Conservation (phyloP, 2,329 filamentous ascomycete genomes). For the Claviceps monticola region DNA sequence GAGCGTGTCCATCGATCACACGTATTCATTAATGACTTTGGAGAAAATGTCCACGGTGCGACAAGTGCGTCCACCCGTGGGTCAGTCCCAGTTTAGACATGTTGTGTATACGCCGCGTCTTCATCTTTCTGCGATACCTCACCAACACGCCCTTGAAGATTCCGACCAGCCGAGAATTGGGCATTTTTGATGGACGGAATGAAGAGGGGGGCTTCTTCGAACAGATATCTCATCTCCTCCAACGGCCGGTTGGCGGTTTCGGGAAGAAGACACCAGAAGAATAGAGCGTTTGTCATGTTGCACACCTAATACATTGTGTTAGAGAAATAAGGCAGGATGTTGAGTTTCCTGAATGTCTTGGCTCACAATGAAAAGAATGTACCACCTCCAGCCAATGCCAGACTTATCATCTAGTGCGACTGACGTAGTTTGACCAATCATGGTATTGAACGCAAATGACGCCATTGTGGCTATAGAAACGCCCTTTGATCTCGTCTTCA, state of each 20-base stretch:
- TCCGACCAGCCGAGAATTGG: neutral
- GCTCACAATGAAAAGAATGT: neutral
- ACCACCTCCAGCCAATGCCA: neutral
- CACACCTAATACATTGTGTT: neutral
- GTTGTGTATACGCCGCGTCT: neutral
- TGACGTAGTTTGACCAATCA: neutral
- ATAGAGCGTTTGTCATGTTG: neutral
- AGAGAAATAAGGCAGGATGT: neutral
- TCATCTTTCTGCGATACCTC: neutral
- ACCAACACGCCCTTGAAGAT: neutral
- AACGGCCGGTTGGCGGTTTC: neutral
- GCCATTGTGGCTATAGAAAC: neutral
- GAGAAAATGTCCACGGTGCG: too few relatives aligned
- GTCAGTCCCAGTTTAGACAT: neutral
- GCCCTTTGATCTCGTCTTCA: neutral
- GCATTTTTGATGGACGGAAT: neutral
- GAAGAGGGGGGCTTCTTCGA: neutral
- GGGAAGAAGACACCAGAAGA: neutral
- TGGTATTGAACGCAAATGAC: neutral
- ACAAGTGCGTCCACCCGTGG: too few relatives aligned
- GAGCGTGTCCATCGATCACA: too few relatives aligned
- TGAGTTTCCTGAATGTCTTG: too few relatives aligned
- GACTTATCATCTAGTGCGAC: neutral
- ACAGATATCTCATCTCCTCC: neutral
- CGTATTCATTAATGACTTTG: too few relatives aligned